Evolutionary conservation across 257 asterid genomes (phyloP).

Genomic region (Nicotiana tomentosiformis): DNA sequence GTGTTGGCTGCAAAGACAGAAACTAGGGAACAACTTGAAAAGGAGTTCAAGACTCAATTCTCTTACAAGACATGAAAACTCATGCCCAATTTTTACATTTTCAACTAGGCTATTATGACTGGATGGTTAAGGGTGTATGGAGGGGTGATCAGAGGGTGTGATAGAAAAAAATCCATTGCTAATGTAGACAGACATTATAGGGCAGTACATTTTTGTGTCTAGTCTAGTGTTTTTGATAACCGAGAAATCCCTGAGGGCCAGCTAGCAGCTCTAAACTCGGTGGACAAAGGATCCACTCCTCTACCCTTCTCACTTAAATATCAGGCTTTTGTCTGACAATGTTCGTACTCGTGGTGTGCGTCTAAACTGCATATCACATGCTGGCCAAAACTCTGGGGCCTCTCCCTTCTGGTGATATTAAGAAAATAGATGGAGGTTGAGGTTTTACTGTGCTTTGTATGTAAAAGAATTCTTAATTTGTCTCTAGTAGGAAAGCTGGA

Average conservation of each 20-base stretch:
- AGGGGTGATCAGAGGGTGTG: not conserved
- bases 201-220: not conserved
- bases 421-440: not conserved
- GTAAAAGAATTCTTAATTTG: not conserved
- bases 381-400: not conserved
- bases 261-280: not conserved
- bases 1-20: conserved; percentile 75
- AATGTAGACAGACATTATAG: not conserved
- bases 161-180: not conserved
- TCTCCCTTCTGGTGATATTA: not conserved
- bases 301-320: not conserved
- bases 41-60: conserved; percentile 41
- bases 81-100: not conserved
- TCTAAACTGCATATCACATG: not conserved
- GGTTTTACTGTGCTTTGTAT: not conserved
- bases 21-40: conserved; percentile 44
- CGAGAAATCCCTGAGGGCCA: not conserved
- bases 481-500: not conserved
- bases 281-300: not conserved
- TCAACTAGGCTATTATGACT: not conserved
- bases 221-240: not conserved
- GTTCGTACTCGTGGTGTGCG: not conserved
- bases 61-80: not conserved
- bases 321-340: not conserved
- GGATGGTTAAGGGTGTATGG: not conserved